Percentiles rank a stretch among this genome's conserved stretches.
Evolutionary conservation across 805 yeast species (phyloP).

Genomic region (Wickerhamia fluorescens): DNA sequence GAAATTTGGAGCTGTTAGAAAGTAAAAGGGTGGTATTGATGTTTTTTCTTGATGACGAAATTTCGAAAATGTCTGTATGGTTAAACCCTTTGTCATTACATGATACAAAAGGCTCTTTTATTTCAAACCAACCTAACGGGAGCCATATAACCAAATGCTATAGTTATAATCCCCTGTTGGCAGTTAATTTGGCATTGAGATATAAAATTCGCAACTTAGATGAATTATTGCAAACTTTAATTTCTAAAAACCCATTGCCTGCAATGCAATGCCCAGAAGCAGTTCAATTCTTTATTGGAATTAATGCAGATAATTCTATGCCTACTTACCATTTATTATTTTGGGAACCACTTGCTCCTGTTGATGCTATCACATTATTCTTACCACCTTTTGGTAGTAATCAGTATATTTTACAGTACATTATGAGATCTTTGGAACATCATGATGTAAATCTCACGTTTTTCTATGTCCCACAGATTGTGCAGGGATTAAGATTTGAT

Average conservation of each 20-base stretch:
- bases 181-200: constrained; percentile 61
- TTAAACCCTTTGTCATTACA: constrained; percentile 49
- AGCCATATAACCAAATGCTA: constrained; percentile 52
- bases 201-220: constrained; percentile 39
- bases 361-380: constrained; percentile 78
- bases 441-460: constrained; percentile 86
- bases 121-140: constrained; percentile 26
- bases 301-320: constrained; percentile 28
- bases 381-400: constrained; percentile 64
- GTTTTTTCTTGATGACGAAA: constrained; percentile 69
- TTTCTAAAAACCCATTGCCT: constrained; percentile 50
- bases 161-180: constrained; percentile 60
- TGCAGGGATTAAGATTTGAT: constrained; percentile 84
- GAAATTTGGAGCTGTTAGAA: constrained; percentile 24
- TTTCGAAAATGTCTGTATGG: constrained; percentile 71
- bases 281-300: constrained; percentile 44
- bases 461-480: constrained; percentile 97
- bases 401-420: constrained; percentile 71
- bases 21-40: constrained; percentile 49
- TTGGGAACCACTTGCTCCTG: constrained; percentile 75
- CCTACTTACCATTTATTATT: constrained; percentile 42
- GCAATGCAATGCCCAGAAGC: constrained; percentile 54
- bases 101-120: constrained; percentile 33
- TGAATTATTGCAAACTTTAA: constrained; percentile 35
- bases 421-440: constrained; percentile 81